These are phyloP conservation scores for Colletotrichum lini DNA, from an alignment of 2,329 filamentous ascomycete genomes.

Conservation along the genomic window DNA sequence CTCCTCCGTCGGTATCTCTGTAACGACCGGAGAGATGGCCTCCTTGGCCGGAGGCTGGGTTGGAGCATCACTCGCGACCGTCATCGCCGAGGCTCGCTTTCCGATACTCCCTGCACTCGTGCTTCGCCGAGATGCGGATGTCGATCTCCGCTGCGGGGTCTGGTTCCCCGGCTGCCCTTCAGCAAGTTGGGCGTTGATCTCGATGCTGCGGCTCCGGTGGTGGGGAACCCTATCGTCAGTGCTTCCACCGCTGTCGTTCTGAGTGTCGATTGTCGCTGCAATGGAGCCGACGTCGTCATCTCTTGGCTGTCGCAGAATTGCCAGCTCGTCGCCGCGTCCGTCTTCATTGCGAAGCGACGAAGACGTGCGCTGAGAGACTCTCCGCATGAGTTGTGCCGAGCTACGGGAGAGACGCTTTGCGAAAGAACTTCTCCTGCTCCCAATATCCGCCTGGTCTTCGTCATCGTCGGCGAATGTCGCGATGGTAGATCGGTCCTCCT, in stretches of 20 bases:
- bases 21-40: conserved; percentile 39
- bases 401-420: conserved; percentile 65
- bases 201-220: conserved; percentile 49
- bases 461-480: conserved; percentile 79
- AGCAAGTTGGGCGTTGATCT: conserved; percentile 57
- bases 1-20: conserved; percentile 44
- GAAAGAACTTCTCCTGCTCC: conserved; percentile 54
- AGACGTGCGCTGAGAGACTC: conserved; percentile 51
- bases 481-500: conserved; percentile 74
- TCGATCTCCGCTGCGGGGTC: not conserved
- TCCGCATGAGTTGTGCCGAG: conserved; percentile 58
- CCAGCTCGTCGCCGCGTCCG: conserved; percentile 57
- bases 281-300: conserved; percentile 66
- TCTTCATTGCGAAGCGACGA: conserved; percentile 38
- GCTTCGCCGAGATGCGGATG: not conserved
- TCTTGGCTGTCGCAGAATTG: conserved; percentile 50
- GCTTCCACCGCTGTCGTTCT: conserved; percentile 60
- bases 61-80: conserved; percentile 46
- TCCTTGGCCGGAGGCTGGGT: conserved; percentile 37
- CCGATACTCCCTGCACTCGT: not conserved
- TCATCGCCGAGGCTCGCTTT: conserved; percentile 42
- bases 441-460: conserved; percentile 50
- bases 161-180: conserved; percentile 41
- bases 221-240: conserved; percentile 46
- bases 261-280: conserved; percentile 70